These are phyloP conservation scores for Emmonsiellopsis sp. DNA, from an alignment of 2,329 filamentous ascomycete species.

Conservation along the genomic window DNA sequence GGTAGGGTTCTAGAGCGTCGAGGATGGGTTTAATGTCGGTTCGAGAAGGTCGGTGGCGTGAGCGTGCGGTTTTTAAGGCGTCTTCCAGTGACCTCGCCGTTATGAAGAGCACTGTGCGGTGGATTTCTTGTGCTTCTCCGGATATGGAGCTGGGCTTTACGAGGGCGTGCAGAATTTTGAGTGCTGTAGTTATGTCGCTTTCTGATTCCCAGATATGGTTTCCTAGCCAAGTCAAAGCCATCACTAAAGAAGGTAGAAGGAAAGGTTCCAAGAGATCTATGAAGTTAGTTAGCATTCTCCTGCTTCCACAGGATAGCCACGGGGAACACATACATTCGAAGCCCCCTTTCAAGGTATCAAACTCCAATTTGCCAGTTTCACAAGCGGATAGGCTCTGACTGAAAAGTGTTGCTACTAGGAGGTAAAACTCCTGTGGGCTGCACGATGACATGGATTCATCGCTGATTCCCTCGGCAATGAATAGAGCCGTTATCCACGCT, in stretches of 20 bases:
- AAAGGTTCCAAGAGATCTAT: constrained; percentile 55
- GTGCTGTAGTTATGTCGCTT: constrained; percentile 41
- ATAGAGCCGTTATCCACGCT: constrained; percentile 54
- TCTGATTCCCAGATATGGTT: constrained; percentile 45
- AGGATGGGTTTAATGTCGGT: constrained; percentile 46
- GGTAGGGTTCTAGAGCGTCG: constrained; percentile 42
- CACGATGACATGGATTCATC: constrained; percentile 58
- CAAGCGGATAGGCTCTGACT: constrained; percentile 53
- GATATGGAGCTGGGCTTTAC: constrained; percentile 50
- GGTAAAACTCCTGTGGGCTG: constrained; percentile 56
- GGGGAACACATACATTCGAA: constrained; percentile 46
- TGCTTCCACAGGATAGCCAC: constrained; percentile 5
- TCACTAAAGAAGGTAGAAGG: constrained; percentile 51
- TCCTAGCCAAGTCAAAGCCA: constrained; percentile 51
- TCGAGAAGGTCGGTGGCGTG: constrained; percentile 38
- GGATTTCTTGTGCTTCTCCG: constrained; percentile 52
- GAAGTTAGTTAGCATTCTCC: constrained; percentile 5
- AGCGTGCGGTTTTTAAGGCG: constrained; percentile 43
- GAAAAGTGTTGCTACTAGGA: constrained; percentile 53
- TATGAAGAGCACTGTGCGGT: constrained; percentile 50
- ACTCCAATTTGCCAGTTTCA: constrained; percentile 44
- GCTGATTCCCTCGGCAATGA: constrained; percentile 53
- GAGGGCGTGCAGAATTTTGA: constrained; percentile 49
- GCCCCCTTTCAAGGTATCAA: constrained; percentile 52
- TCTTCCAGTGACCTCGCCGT: constrained; percentile 43